phyloP scores from a whole-genome alignment of 768 basidiomycete species.

The Cyclocybe cylindracea region DNA sequence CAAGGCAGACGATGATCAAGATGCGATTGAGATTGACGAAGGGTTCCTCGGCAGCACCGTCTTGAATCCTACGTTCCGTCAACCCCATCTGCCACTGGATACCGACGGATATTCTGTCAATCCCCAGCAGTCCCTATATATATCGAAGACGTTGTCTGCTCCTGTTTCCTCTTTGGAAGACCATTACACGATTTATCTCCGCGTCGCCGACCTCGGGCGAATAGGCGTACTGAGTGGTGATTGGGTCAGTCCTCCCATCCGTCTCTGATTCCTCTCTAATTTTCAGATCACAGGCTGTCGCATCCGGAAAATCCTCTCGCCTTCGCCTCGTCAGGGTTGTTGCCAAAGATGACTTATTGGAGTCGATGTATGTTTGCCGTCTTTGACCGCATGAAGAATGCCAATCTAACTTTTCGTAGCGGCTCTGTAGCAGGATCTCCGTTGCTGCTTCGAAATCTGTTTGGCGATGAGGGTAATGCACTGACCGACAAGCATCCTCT shows the following conservation, averaged over 20 bases:
- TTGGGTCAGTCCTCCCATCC: constrained; percentile 54
- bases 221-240: constrained; percentile 73
- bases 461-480: constrained; percentile 25
- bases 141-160: constrained; percentile 31
- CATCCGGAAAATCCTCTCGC: constrained; percentile 33
- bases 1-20: constrained; percentile 26
- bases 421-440: constrained; percentile 46
- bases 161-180: constrained; percentile 40
- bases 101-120: constrained; percentile 1
- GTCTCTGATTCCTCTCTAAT: constrained; percentile 4
- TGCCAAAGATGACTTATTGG: constrained; percentile 47
- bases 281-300: constrained; percentile 48
- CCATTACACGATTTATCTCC: constrained; percentile 60
- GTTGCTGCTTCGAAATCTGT: constrained; percentile 55
- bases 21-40: constrained; percentile 70
- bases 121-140: constrained; percentile 12
- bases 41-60: constrained; percentile 64
- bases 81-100: constrained; percentile 12
- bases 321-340: constrained; percentile 60
- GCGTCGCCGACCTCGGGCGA: constrained; percentile 61
- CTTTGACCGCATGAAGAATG: no score
- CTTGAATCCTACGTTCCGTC: constrained; percentile 25
- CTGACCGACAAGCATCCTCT: constrained; percentile 12
- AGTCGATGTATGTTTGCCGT: constrained; percentile 31
- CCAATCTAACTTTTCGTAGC: constrained; percentile 24